Conservation (phyloP, 441 rosid genomes). For the Erysimum pusillum region DNA sequence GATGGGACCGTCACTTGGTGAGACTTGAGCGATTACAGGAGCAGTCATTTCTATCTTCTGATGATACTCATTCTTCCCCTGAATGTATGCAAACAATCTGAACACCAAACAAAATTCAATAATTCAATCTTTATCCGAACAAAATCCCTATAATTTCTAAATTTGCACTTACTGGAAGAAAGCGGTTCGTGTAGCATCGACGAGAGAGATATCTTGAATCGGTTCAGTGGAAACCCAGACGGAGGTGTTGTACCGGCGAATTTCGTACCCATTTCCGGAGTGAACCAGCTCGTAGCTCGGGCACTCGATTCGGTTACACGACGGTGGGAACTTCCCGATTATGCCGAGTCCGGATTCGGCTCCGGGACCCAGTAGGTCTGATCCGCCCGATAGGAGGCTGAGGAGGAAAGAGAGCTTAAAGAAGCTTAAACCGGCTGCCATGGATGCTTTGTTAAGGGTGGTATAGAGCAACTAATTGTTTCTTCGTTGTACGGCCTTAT, state of each 20-base stretch:
- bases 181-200: constrained; percentile 74
- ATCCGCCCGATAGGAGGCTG: constrained; percentile 57
- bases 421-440: constrained; percentile 52
- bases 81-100: constrained; percentile 87
- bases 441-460: constrained; percentile 21
- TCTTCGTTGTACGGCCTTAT: neutral
- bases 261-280: constrained; percentile 69
- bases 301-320: constrained; percentile 87
- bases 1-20: constrained; percentile 85
- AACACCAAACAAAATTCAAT: neutral
- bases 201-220: constrained; percentile 81
- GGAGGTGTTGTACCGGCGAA: constrained; percentile 70
- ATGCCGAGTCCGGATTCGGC: constrained; percentile 22
- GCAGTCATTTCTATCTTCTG: constrained; percentile 87
- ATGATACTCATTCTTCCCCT: constrained; percentile 71
- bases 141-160: neutral
- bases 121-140: constrained; percentile 5
- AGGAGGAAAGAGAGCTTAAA: constrained; percentile 62
- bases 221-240: constrained; percentile 80
- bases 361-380: constrained; percentile 40
- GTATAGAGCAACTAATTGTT: neutral
- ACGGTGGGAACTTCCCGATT: constrained; percentile 56
- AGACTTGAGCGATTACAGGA: constrained; percentile 73
- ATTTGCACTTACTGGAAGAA: constrained; percentile 63
- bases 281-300: constrained; percentile 66